Evolutionary conservation across 306 rosid species (phyloP).

Genomic region (Pachyrhizus erosus): DNA sequence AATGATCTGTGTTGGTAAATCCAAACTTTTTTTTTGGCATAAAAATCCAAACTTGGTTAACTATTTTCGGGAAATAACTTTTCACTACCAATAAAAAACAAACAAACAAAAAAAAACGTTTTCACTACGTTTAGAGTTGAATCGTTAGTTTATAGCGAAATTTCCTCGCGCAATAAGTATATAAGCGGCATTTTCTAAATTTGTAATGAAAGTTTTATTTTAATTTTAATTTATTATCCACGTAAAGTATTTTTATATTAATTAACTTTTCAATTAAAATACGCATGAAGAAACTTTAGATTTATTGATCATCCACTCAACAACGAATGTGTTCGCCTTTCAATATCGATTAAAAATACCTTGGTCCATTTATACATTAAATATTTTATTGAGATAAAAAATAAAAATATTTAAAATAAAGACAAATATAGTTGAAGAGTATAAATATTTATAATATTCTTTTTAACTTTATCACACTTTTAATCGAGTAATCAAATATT

Average conservation of each 20-base stretch:
- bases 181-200: neutral
- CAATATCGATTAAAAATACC: neutral
- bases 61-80: too few species aligned
- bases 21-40: too few species aligned
- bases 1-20: too few species aligned
- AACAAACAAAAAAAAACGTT: neutral
- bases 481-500: neutral
- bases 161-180: neutral
- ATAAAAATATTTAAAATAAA: neutral
- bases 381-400: neutral
- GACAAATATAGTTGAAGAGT: neutral
- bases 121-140: neutral
- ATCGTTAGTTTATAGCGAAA: neutral
- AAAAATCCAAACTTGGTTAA: too few species aligned
- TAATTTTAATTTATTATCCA: neutral
- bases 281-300: neutral
- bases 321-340: neutral
- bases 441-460: neutral
- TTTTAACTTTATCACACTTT: neutral
- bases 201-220: neutral
- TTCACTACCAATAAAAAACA: too few species aligned
- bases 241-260: neutral
- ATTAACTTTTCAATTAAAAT: neutral
- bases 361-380: neutral
- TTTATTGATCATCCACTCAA: neutral